Base-by-base conservation (phyloP, 192 early-diverging fungal species). In the Borealophlyctis nickersoniae region DNA sequence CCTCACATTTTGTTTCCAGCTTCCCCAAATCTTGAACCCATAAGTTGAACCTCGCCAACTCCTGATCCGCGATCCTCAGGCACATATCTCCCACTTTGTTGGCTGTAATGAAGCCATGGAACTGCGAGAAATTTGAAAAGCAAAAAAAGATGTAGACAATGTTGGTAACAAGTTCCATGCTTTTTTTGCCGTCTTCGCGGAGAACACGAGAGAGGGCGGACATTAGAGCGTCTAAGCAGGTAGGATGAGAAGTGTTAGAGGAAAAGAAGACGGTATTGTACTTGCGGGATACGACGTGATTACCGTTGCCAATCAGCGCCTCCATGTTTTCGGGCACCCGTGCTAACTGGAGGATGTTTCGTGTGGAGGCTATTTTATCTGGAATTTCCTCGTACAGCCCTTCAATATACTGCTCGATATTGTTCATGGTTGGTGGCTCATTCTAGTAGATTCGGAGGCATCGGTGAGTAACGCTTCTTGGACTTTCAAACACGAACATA, bases 61-160 rank as follows among this genome's bases (percentile, higher is more conserved):
- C 83, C 60, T 72, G 70, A 27, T 85, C 81, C 1, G 73, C 66
- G 0, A 81, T 72, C 30, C 67, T 56, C 22, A 85, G 39, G 62
- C 83, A 85, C 78, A 83, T 81, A 58, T 85, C 83, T 0, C 83
- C 83, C 34, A 85, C 63, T 58, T 85, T 85, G 66, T 85, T 75
- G 1, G 76, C 62, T 9, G 83, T 84, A 50, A 85, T 79, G 14
- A 81, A 57, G 1, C 65, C 54, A 36, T 84, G 83, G 60, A 72
- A 85, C 32, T 78, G 66, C 0, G 81, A 68, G 65, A 78, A 81
- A 35, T 79, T 75, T 0, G 83, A 84, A 53, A 85, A 81, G 58
- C 73, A 79, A 65, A 73, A 84, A 59, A 85, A 85, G 23, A 83
- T 77, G 62, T 69, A 71, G 31, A 83, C 72, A 64, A 85, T 84